Conservation (phyloP, 495 filamentous ascomycete species). For the Aspergillus campestris region DNA sequence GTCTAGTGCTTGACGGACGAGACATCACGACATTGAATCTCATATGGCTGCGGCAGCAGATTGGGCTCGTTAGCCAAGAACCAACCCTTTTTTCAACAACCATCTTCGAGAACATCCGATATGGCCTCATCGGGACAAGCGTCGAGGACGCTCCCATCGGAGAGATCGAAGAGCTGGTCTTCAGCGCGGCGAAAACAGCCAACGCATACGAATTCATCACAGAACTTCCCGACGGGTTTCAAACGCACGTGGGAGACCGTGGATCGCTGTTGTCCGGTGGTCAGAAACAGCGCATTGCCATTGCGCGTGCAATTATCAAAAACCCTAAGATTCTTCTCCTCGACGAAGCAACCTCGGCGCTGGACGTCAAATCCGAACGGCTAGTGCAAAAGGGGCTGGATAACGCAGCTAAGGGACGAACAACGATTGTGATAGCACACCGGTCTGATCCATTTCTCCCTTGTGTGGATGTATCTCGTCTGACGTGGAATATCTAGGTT, state of each 20-base stretch:
- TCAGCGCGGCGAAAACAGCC: slow-evolving; percentile 73
- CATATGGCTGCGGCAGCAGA: slow-evolving; percentile 79
- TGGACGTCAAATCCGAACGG: slow-evolving; percentile 87
- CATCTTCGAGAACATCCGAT: slow-evolving; percentile 73
- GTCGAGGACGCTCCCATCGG: slow-evolving; percentile 56
- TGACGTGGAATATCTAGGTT: slow-evolving; percentile 22
- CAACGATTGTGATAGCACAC: slow-evolving; percentile 90
- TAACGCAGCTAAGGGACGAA: slow-evolving; percentile 70
- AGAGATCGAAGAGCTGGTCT: slow-evolving; percentile 54
- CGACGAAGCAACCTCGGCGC: slow-evolving; percentile 83
- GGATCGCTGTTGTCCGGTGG: slow-evolving; percentile 85
- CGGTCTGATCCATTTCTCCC: slow-evolving; percentile 21
- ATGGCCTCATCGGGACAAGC: slow-evolving; percentile 77
- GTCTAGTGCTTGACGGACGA: slow-evolving; percentile 68
- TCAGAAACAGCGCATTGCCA: slow-evolving; percentile 86
- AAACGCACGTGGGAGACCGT: slow-evolving; percentile 87
- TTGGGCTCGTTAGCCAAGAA: slow-evolving; percentile 79
- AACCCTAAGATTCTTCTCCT: slow-evolving; percentile 90
- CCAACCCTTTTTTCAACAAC: slow-evolving; percentile 59
- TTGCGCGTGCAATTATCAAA: slow-evolving; percentile 77
- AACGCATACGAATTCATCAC: slow-evolving; percentile 87
- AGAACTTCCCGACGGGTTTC: slow-evolving; percentile 70
- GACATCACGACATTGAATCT: slow-evolving; percentile 73
- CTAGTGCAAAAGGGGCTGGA: slow-evolving; percentile 91
- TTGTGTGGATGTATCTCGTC: no score